These are phyloP conservation scores for Beta vulgaris DNA, from an alignment of 148 eudicot genomes.

Conservation along the genomic window DNA sequence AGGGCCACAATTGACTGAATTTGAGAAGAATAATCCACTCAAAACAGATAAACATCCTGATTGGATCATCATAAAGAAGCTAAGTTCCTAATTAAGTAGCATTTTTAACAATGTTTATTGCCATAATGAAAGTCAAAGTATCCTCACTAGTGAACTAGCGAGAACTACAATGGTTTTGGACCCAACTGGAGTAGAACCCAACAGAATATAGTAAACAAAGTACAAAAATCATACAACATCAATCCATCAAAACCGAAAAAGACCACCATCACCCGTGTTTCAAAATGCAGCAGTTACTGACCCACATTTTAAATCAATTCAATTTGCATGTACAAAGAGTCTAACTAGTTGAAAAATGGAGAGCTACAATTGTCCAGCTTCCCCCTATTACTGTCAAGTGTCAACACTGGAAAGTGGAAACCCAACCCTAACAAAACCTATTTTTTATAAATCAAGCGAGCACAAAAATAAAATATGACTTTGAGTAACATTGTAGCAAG, in stretches of 20 bases:
- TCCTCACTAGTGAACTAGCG: not conserved
- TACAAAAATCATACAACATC: not conserved
- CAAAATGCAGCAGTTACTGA: not conserved
- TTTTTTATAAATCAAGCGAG: too few relatives aligned
- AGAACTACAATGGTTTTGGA: not conserved
- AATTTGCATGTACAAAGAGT: too few relatives aligned
- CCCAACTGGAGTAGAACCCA: not conserved
- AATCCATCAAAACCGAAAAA: not conserved
- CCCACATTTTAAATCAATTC: not conserved
- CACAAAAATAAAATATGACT: too few relatives aligned
- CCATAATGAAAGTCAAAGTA: not conserved
- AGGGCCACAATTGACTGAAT: not conserved
- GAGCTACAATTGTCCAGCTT: too few relatives aligned
- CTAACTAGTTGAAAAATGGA: too few relatives aligned
- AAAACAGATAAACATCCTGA: not conserved
- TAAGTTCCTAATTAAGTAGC: not conserved
- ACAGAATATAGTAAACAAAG: not conserved
- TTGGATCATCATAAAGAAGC: not conserved
- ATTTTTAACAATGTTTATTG: not conserved
- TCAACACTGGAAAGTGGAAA: too few relatives aligned
- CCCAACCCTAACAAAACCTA: too few relatives aligned
- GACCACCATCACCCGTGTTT: not conserved
- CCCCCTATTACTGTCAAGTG: too few relatives aligned
- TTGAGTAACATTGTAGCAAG: too few relatives aligned
- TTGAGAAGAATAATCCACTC: not conserved